A percentile compares a stretch with the other conserved stretches of the same genome.
Conservation (phyloP, 176 grass and related monocot genomes). For the Oryza meridionalis region DNA sequence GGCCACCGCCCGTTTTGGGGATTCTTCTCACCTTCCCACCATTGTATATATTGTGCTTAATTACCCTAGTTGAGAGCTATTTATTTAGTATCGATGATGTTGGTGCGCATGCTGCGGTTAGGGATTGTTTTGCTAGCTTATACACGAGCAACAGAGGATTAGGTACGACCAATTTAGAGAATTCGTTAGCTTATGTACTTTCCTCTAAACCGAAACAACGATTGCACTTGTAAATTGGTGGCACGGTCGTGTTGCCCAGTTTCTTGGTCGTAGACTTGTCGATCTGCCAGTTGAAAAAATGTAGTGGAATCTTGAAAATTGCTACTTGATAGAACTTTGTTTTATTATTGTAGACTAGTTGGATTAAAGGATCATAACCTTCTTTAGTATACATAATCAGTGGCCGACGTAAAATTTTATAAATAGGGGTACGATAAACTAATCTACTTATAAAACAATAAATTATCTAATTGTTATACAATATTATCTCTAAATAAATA, state of each 20-base stretch:
- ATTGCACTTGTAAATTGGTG: neutral
- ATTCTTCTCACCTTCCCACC: neutral
- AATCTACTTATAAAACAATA: too few species aligned
- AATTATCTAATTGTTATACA: too few species aligned
- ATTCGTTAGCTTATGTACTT: neutral
- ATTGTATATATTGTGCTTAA: neutral
- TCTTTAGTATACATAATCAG: neutral
- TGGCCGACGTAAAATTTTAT: too few species aligned
- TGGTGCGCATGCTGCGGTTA: neutral
- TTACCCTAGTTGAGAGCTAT: neutral
- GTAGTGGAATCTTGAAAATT: neutral
- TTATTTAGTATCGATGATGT: neutral
- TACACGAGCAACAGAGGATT: neutral
- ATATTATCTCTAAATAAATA: too few species aligned
- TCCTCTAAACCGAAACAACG: neutral
- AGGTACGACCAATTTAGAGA: too few species aligned
- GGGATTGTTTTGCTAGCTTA: neutral
- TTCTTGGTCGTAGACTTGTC: neutral
- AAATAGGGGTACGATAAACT: too few species aligned
- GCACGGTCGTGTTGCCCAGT: neutral
- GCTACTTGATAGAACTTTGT: neutral
- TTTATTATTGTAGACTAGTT: constrained; percentile 1
- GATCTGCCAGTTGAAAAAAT: neutral
- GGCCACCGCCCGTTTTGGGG: neutral
- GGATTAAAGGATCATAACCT: neutral